Percentiles rank a stretch among this genome's conserved stretches.
These are phyloP conservation scores for Triticum monococcum DNA, from an alignment of 176 grass and related monocot species.

Conservation along the genomic window DNA sequence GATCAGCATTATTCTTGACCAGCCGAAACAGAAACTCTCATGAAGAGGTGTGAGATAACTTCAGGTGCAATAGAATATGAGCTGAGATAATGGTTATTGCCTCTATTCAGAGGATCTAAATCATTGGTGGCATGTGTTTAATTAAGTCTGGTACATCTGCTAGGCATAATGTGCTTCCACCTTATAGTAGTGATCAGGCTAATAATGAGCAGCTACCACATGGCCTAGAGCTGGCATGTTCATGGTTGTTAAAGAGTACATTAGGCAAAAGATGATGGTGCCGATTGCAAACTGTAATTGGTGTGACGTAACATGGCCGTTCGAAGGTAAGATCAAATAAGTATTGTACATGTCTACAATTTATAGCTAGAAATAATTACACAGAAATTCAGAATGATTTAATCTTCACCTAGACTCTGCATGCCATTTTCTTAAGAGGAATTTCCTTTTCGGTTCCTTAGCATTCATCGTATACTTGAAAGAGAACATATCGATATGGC, in stretches of 20 bases:
- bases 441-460: not conserved
- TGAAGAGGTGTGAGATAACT: not conserved
- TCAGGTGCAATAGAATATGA: not conserved
- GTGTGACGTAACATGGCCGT: not conserved
- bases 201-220: conserved; percentile 2
- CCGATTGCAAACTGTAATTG: not conserved
- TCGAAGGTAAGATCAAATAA: not conserved
- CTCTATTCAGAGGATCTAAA: not conserved
- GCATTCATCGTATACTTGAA: not conserved
- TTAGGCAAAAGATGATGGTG: not conserved
- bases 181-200: not conserved
- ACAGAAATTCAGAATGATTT: not conserved
- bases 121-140: not conserved
- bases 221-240: conserved; percentile 1
- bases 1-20: conserved; percentile 1
- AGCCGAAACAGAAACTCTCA: not conserved
- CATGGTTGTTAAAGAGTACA: not conserved
- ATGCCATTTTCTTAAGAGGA: not conserved
- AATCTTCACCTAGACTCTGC: not conserved
- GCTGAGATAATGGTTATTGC: not conserved
- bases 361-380: not conserved
- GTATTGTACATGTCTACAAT: not conserved
- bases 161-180: not conserved
- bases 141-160: not conserved
- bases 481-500: not conserved